Conservation (phyloP, 2,329 filamentous ascomycete genomes). For the Kalaharituber pfeilii region DNA sequence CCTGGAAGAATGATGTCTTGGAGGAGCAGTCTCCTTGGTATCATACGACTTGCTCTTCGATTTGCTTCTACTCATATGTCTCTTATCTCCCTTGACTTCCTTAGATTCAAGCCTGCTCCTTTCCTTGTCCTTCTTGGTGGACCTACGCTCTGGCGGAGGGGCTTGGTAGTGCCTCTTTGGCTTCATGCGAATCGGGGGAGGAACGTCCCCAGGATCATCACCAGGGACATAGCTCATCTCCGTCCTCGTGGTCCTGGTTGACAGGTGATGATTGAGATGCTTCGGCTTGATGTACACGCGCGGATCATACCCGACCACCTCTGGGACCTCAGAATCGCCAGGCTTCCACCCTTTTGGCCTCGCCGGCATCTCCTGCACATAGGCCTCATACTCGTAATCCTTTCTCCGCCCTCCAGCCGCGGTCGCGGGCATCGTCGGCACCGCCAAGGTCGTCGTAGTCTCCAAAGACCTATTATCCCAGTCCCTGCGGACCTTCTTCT, state of each 20-base stretch:
- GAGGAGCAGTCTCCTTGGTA: not conserved
- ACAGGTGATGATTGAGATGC: not conserved
- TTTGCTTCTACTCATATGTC: not conserved
- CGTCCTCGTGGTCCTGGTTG: not conserved
- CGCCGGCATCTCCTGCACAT: conserved; percentile 9
- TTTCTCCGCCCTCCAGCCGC: not conserved
- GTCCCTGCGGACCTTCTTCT: not conserved
- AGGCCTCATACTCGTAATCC: not conserved
- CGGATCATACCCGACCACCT: not conserved
- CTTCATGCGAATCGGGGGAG: not conserved
- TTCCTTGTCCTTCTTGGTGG: not conserved
- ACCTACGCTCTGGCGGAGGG: not conserved
- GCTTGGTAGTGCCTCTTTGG: not conserved
- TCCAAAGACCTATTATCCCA: not conserved
- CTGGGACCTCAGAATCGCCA: conserved; percentile 10
- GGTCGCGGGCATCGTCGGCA: not conserved
- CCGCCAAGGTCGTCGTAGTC: not conserved
- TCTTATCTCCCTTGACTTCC: not conserved
- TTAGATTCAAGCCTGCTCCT: not conserved
- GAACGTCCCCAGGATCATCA: not conserved
- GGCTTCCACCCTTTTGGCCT: conserved; percentile 14
- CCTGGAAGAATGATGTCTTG: not conserved
- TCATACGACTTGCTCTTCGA: not conserved
- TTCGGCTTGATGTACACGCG: not conserved
- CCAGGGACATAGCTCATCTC: not conserved